Conservation (phyloP, 1,284 basidiomycete genomes). For the Austropuccinia psidii region DNA sequence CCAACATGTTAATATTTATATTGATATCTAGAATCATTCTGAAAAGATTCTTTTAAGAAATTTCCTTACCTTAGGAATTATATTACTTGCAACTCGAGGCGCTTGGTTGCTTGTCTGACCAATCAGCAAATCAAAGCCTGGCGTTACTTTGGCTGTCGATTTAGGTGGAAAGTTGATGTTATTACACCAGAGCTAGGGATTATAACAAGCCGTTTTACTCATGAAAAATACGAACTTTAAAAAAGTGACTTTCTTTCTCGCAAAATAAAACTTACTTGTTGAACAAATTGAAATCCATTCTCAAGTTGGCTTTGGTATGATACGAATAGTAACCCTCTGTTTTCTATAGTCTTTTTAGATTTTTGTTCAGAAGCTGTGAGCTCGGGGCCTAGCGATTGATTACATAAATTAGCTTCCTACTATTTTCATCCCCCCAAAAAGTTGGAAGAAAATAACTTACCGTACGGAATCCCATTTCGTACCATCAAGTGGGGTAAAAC, state of each 20-base stretch:
- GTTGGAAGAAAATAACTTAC: not conserved
- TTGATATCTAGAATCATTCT: not conserved
- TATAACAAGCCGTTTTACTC: not conserved
- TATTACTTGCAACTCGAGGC: slow-evolving; percentile 32
- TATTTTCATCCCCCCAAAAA: too few relatives aligned
- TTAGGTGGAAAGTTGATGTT: slow-evolving; percentile 27
- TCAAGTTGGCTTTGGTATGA: slow-evolving; percentile 33
- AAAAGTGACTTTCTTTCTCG: not conserved
- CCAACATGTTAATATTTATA: not conserved
- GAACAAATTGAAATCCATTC: slow-evolving; percentile 35
- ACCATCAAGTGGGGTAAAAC: slow-evolving; percentile 35
- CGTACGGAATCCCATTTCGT: slow-evolving; percentile 35
- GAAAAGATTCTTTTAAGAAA: not conserved
- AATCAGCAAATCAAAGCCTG: slow-evolving; percentile 32
- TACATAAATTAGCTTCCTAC: too few relatives aligned
- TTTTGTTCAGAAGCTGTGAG: slow-evolving; percentile 13
- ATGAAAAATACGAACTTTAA: not conserved
- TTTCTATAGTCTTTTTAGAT: slow-evolving; percentile 20
- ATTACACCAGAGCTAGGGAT: slow-evolving; percentile 26
- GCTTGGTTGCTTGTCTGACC: slow-evolving; percentile 7
- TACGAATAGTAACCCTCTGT: slow-evolving; percentile 34
- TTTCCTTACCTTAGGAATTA: slow-evolving; percentile 9
- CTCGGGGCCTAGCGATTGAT: slow-evolving; percentile 36
- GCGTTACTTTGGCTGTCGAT: slow-evolving; percentile 9
- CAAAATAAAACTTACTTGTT: slow-evolving; percentile 11